Base-by-base conservation (phyloP, 2,329 filamentous ascomycete genomes). In the Ceratocystis eucalypticola region DNA sequence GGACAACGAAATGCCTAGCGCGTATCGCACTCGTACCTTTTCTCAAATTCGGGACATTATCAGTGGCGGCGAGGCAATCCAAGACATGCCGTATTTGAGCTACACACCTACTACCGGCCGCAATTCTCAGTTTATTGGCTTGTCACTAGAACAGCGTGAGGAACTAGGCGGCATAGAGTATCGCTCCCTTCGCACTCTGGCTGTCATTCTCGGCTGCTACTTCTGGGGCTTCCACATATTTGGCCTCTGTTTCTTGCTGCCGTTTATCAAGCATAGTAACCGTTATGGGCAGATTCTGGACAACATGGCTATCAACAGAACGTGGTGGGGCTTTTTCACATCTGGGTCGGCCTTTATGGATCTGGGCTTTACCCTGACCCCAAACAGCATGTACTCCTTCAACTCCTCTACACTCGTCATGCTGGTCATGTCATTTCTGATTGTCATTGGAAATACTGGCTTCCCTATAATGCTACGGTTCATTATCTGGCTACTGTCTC, bases 111-210 rank as follows among this genome's bases (percentile, higher is more conserved):
- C 94, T 0, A 83, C 96, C 65, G 93, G 88, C 28, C 86, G 94
- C 69, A 99, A 99, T 74, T 97, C 93, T 10, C 88, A 89, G 46
- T 99, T 97, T 72, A 82, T 94, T 12, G 90, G 92, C 70, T 76
- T 99, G 70, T 89, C 88, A 0, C 88, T 96, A 70, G 91, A 94
- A 69, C 91, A 99, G 75, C 84, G 94, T 70, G 92, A 99, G 73
- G 94, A 99, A 75, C 78, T 99, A 1, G 94, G 94, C 10, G 94
- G 94, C 22, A 96, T 99, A 69, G 94, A 99, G 74, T 99, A 99
- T 73, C 87, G 94, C 5, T 89, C 93, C 0, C 75, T 99, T 68
- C 95, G 96, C 74, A 90, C 91, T 1, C 77, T 99, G 61, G 89
- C 89, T 1, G 74, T 90, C 33, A 85, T 97, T 37, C 78, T 97